Percentiles rank a stretch among this genome's conserved stretches.
Evolutionary conservation across 441 rosid species (phyloP).

Genomic region (Dalechampia spathulata): DNA sequence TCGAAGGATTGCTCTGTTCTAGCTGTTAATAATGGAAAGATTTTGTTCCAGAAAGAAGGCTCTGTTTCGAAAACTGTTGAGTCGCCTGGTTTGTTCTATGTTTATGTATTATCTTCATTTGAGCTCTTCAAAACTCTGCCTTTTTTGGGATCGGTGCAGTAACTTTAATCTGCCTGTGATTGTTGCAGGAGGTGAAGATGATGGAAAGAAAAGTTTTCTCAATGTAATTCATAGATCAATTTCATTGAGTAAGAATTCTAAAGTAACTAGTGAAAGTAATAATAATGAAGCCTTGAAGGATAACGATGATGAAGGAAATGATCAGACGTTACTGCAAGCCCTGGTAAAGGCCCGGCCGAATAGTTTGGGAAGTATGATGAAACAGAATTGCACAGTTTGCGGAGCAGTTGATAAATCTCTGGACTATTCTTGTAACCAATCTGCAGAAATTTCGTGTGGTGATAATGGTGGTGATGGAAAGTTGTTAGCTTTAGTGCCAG

Average conservation of each 20-base stretch:
- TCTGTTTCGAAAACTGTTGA: constrained; percentile 11
- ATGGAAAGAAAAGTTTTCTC: constrained; percentile 38
- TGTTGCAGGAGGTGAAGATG: constrained; percentile 44
- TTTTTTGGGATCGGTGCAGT: neutral
- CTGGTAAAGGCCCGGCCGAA: constrained; percentile 32
- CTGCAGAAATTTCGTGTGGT: neutral
- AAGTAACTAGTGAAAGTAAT: constrained; percentile 34
- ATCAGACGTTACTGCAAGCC: constrained; percentile 36
- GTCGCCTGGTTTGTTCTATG: constrained; percentile 24
- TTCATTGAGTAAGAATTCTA: constrained; percentile 40
- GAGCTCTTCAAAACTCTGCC: neutral
- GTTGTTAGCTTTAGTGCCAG: constrained; percentile 32
- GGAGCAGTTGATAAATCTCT: constrained; percentile 25
- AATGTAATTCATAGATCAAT: constrained; percentile 45
- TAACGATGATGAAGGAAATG: constrained; percentile 26
- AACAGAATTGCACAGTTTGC: constrained; percentile 50
- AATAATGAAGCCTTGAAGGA: constrained; percentile 9
- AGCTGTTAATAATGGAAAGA: constrained; percentile 73
- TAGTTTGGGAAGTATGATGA: constrained; percentile 21
- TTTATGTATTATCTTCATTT: neutral
- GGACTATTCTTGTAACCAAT: constrained; percentile 19
- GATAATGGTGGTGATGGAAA: constrained; percentile 28
- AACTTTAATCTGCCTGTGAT: neutral
- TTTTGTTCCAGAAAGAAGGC: constrained; percentile 60
- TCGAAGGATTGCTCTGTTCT: constrained; percentile 50